Base-by-base conservation (phyloP, 192 early-diverging fungal species). In the Kickxella alabastrina region DNA sequence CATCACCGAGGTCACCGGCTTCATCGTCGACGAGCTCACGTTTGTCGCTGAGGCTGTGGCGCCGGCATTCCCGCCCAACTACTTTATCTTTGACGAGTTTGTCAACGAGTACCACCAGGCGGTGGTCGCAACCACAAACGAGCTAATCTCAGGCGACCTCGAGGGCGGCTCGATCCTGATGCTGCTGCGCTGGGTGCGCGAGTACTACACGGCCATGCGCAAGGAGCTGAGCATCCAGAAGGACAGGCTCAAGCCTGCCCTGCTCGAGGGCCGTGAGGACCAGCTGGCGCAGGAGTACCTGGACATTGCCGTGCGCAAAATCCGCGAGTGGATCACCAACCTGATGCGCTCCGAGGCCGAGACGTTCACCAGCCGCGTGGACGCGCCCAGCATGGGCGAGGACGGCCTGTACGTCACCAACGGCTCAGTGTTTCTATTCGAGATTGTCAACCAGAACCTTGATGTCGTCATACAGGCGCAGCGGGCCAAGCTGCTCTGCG, bases 401-500 rank as follows among this genome's bases (percentile, higher is more conserved):
- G 86, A 85, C 56, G 88, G 83, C 6, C 75, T 87, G 35, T 99
- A 93, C 62, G 74, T 88, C 12, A 83, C 95, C 24, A 75, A 88
- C 12, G 88, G 85, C 5, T 86, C 92, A 1, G 86, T 91, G 27
- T 70, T 61, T 22, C 78, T 98, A 63, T 99, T 98, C 76, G 90
- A 97, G 71, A 97, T 99, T 79, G 85, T 99, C 44, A 96, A 95
- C 65, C 92, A 99, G 77, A 94, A 99, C 72, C 82, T 99, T 15
- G 90, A 92, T 52, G 67, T 99, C 19, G 93, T 92, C 0, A 79
- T 79, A 12, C 80, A 85, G 29, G 87, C 92, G 1, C 87, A 87
- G 29, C 83, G 92, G n/a, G 92, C 87, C n/a, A 89, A 87, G 47
- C 77, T 99, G 27, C 77, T 97, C 23, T 90, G 83, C 65, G 86